Percentiles rank a stretch among this genome's conserved stretches.
phyloP scores from a whole-genome alignment of 768 basidiomycete species.

The Hericium rajendrae region DNA sequence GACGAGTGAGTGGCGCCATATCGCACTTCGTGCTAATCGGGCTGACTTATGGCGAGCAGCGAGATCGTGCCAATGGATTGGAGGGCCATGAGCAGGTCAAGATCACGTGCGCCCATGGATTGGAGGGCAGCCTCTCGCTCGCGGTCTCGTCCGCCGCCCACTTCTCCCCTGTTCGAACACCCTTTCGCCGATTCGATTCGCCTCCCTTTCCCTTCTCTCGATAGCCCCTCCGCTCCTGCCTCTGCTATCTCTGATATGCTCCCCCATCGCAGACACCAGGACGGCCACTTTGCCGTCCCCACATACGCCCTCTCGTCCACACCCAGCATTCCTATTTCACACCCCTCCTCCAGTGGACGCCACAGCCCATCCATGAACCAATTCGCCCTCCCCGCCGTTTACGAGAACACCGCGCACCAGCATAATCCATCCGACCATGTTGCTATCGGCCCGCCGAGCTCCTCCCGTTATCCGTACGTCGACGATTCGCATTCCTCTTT shows the following conservation, averaged over 20 bases:
- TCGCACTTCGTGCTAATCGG: constrained; percentile 15
- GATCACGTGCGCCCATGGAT: constrained; percentile 87
- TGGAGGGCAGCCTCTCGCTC: constrained; percentile 78
- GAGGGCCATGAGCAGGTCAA: constrained; percentile 83
- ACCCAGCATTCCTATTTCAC: constrained; percentile 18
- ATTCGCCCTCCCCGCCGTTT: constrained; percentile 10
- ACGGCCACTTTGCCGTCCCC: constrained; percentile 15
- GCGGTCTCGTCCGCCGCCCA: constrained; percentile 63
- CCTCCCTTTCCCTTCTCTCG: constrained; percentile 14
- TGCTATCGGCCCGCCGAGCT: background rate
- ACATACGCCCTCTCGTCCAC: constrained; percentile 15
- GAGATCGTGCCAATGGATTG: constrained; percentile 73
- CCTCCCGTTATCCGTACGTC: constrained; percentile 8
- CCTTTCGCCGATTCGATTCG: constrained; percentile 14
- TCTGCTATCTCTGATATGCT: constrained; percentile 27
- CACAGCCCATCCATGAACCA: constrained; percentile 23
- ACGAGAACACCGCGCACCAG: constrained; percentile 5
- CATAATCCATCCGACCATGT: background rate
- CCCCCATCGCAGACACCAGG: constrained; percentile 27
- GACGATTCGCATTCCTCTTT: constrained; percentile 1
- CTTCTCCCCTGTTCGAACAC: constrained; percentile 20
- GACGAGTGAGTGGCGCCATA: constrained; percentile 50
- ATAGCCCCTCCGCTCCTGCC: constrained; percentile 10
- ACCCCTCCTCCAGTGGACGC: constrained; percentile 14
- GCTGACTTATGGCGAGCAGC: constrained; percentile 27